Evolutionary conservation across 352 stramenopile species (phyloP).

Genomic region (Globisporangium paddicum): DNA sequence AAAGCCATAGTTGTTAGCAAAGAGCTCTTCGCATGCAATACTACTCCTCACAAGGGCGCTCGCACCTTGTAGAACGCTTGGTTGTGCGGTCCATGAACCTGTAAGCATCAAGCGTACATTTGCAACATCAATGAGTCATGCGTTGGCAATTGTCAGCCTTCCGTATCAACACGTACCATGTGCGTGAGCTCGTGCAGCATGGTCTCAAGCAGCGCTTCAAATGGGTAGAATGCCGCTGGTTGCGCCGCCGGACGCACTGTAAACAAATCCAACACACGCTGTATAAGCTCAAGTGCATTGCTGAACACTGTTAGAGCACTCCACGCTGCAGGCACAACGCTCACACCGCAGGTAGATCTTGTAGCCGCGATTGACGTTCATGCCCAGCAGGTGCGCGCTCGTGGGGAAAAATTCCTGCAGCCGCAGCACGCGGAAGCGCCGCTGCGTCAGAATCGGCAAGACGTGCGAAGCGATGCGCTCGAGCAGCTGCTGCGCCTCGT

Average conservation of each 20-base stretch:
- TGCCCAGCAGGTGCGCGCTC: conserved; percentile 51
- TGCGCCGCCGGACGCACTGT: conserved; percentile 34
- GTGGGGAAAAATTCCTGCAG: conserved; percentile 74
- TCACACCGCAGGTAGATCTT: conserved; percentile 71
- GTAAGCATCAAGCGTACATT: neutral
- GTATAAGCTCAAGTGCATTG: neutral
- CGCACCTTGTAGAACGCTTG: conserved; percentile 55
- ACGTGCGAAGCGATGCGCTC: conserved; percentile 46
- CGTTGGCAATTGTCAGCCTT: neutral
- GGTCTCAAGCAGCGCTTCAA: conserved; percentile 61
- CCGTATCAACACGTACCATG: conserved; percentile 26
- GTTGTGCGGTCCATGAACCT: conserved; percentile 53
- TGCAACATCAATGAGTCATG: too few relatives aligned
- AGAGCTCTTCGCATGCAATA: neutral
- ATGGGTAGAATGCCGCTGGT: conserved; percentile 31
- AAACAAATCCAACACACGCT: neutral
- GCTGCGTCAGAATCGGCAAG: conserved; percentile 48
- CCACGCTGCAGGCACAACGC: neutral
- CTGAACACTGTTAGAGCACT: neutral
- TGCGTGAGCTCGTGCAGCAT: conserved; percentile 73
- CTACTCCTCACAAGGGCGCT: neutral
- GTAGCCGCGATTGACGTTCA: conserved; percentile 72
- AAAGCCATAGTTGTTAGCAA: neutral
- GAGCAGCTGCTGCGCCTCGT: conserved; percentile 34
- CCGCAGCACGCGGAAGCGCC: conserved; percentile 42